Percentiles rank a stretch among this genome's conserved stretches.
Conservation (phyloP, 2,329 filamentous ascomycete genomes). For the Penicillium frequentans region DNA sequence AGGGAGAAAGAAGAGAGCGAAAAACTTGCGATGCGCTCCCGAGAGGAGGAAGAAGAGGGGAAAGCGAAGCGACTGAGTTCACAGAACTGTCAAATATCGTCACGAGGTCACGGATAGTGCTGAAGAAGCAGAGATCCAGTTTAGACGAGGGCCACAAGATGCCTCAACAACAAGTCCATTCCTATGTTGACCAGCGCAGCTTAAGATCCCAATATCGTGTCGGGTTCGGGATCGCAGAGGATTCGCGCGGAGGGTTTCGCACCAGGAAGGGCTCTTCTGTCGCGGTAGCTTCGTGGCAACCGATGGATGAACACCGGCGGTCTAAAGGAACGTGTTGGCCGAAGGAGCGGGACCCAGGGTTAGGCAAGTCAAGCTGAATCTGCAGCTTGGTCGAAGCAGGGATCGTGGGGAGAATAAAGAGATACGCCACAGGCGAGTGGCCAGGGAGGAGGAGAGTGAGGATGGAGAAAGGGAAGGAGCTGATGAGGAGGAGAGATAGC, state of each 20-base stretch:
- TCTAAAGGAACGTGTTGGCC: conserved; percentile 12
- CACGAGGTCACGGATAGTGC: conserved; percentile 21
- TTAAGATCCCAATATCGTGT: conserved; percentile 21
- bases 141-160: conserved; percentile 29
- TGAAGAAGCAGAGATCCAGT: conserved; percentile 22
- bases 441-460: conserved; percentile 13
- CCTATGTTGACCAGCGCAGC: conserved; percentile 29
- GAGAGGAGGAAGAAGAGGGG: not conserved
- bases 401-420: conserved; percentile 7
- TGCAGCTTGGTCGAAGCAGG: conserved; percentile 1
- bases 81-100: not conserved
- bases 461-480: conserved; percentile 13
- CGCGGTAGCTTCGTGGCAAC: not conserved
- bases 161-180: conserved; percentile 39
- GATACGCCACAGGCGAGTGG: conserved; percentile 14
- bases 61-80: not conserved
- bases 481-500: conserved; percentile 18
- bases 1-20: not conserved
- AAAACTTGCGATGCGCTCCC: not conserved
- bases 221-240: conserved; percentile 4
- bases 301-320: conserved; percentile 4
- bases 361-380: conserved; percentile 4
- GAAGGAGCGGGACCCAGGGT: conserved; percentile 10
- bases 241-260: conserved; percentile 7
- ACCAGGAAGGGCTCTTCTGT: not conserved